Base-by-base conservation (phyloP, 2,329 filamentous ascomycete genomes). In the Nannizziopsis arthrosporioides region DNA sequence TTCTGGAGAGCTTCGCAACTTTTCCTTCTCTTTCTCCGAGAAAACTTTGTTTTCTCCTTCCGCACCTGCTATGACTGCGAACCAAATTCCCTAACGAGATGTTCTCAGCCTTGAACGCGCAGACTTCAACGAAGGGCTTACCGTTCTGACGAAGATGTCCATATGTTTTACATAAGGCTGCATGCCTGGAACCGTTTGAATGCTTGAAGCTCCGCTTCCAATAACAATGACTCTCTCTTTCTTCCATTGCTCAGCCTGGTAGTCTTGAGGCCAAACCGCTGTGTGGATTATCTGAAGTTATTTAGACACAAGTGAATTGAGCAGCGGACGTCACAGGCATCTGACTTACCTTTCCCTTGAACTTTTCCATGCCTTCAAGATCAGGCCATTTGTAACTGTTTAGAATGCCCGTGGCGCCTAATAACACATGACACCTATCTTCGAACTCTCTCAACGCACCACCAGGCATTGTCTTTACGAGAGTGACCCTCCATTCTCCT, bases 401-500 rank as follows among this genome's bases (percentile, higher is more conserved):
- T 15, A 69, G 50, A 11, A 63, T 57, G 30, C 72, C 72, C 2
- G 60, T 63, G 2, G 62, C 64, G 32, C 64, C 65, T 17, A 69
- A 58, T 8, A 68, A 45, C 15, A 68, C 44, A 51, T 68, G 57
- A 35, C 60, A 63, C 39, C 54, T 48, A 37, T 66, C 62, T 27
- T 47, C 47, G 11, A 57, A 56, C 6, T 70, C 64, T 42, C 60
- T 53, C 52, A 22, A 57, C 11, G 63, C 61, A 0, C 61, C 63
- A 47, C 56, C 55, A 8, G 62, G 47, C 18, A 55, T 56, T 4
- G 55, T 66, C 49, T 74, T 64, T n/a, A 62, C 61, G 4, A 75
- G 58, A 35, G 68, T 71, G 10, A 77, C 68, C 7, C 62, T 66
- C 74, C 73, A 77, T 52, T 72, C 63, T 3, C 72, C 73, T 3